phyloP scores from a whole-genome alignment of 768 basidiomycete species.

The Mycena olivaceomarginata region DNA sequence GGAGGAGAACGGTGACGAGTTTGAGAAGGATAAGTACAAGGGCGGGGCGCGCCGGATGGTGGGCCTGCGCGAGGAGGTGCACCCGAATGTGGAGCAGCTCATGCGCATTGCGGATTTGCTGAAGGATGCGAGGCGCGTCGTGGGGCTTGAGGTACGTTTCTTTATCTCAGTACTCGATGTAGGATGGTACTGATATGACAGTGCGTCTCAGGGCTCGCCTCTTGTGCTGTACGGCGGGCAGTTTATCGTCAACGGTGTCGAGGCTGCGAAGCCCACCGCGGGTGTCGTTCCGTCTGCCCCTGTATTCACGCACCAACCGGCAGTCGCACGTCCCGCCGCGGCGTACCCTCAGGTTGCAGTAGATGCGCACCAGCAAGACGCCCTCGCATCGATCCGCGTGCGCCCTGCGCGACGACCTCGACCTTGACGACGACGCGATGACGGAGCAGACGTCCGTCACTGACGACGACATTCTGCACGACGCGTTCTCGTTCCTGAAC shows the following conservation, averaged over 20 bases:
- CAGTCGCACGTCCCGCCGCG: too few species aligned
- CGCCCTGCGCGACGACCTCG: slow-evolving; percentile 49
- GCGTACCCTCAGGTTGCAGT: too few species aligned
- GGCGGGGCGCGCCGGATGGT: background rate
- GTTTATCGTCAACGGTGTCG: slow-evolving; percentile 56
- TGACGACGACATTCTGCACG: slow-evolving; percentile 89
- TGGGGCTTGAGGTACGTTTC: slow-evolving; percentile 72
- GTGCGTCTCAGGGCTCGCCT: slow-evolving; percentile 61
- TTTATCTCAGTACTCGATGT: background rate
- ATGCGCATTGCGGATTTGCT: slow-evolving; percentile 95
- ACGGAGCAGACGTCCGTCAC: slow-evolving; percentile 84
- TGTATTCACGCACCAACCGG: too few species aligned
- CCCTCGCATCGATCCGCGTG: slow-evolving; percentile 50
- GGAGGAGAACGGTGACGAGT: too few species aligned
- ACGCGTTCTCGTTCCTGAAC: slow-evolving; percentile 73
- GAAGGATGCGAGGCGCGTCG: slow-evolving; percentile 78
- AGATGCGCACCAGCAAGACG: slow-evolving; percentile 36
- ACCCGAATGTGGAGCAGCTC: slow-evolving; percentile 97
- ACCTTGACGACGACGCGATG: slow-evolving; percentile 71
- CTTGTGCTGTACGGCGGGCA: slow-evolving; percentile 58
- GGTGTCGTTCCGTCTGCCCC: background rate
- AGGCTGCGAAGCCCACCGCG: slow-evolving; percentile 37
- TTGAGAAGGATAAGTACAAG: too few species aligned
- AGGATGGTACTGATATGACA: background rate
- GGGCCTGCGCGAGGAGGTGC: slow-evolving; percentile 60